Base-by-base conservation (phyloP, 192 early-diverging fungal species). In the Coemansia brasiliensis region DNA sequence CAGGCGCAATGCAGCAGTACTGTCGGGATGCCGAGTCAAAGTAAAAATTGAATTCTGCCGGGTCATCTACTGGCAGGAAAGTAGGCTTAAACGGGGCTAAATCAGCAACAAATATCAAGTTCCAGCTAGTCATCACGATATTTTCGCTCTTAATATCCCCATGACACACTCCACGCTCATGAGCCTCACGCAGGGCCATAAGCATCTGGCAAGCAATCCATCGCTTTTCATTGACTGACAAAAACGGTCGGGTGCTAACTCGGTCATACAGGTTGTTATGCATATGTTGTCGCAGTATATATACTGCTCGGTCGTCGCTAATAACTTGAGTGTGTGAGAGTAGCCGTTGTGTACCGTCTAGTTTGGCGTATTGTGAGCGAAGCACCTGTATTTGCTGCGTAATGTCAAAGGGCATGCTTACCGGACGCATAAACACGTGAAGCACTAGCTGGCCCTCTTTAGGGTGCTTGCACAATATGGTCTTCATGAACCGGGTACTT, bases 91-190 rank as follows among this genome's bases (percentile, higher is more conserved):
- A 94, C 9, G 82, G 83, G 39, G 91, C 91, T 81, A 94, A 95
- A 44, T 98, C 95, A 3, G 85, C 84, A 6, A 96, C 53, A 52
- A 90, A 98, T 2, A 82, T 87, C 94, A 95, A 90, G 72, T 94
- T 95, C 94, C 95, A 98, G 56, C 87, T 91, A 6, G 96, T 96
- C 2, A 98, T 88, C 17, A 95, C 68, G 10, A 97, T 81, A 62
- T 98, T 98, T 51, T 98, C 95, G 12, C 90, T 91, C 62, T 97
- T 98, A 35, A 98, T 93, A 59, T 97, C 95, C 2, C 96, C 96
- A 69, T 98, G 96, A 55, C 80, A 94, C 6, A 96, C 83, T 52
- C 90, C 72, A 13, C 56, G 39, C 18, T 35, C 39, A 60, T 98
- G 96, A 15, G 86, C 80, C 53, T 94, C 88, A 4, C 88, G 83